Percentiles rank a stretch among this genome's conserved stretches.
Evolutionary conservation across 495 filamentous ascomycete species (phyloP).

Genomic region (Penicillium ochrochloron): DNA sequence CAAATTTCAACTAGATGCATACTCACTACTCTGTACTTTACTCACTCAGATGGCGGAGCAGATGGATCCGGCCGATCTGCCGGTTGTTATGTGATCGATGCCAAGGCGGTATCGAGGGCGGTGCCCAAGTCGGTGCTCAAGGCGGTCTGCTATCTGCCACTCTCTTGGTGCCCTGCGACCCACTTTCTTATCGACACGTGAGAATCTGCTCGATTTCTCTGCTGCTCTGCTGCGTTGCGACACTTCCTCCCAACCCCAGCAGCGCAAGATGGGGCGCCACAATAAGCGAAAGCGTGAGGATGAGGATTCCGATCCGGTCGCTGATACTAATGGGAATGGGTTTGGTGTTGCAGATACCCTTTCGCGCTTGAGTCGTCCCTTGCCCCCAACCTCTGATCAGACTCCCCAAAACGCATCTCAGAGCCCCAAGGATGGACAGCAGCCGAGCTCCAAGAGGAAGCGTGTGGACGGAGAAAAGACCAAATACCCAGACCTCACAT

Average conservation of each 20-base stretch:
- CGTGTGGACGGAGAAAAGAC: conserved; percentile 60
- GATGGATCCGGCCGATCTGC: background rate
- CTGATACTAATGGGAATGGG: conserved; percentile 18
- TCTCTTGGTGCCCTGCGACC: background rate
- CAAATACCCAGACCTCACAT: conserved; percentile 76
- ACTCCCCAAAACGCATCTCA: conserved; percentile 16
- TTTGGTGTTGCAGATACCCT: conserved; percentile 43
- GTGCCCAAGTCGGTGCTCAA: background rate
- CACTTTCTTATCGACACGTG: conserved; percentile 29
- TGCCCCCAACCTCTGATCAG: conserved; percentile 15
- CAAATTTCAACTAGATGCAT: too few species aligned
- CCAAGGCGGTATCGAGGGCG: background rate
- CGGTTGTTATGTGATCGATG: background rate
- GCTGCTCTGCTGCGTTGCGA: conserved; percentile 14
- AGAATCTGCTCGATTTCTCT: background rate
- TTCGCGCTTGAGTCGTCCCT: conserved; percentile 32
- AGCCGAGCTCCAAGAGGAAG: conserved; percentile 36
- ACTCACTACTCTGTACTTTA: too few species aligned
- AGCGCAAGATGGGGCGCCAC: conserved; percentile 27
- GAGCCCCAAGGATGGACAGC: conserved; percentile 30
- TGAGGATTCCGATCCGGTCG: conserved; percentile 33
- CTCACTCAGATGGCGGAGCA: background rate
- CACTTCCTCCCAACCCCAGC: background rate
- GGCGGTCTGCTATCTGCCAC: background rate
- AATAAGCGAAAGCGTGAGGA: conserved; percentile 46